A percentile compares a stretch with the other conserved stretches of the same genome.
Evolutionary conservation across 345 rosid genomes (phyloP).

Genomic region (Geranium brycei): DNA sequence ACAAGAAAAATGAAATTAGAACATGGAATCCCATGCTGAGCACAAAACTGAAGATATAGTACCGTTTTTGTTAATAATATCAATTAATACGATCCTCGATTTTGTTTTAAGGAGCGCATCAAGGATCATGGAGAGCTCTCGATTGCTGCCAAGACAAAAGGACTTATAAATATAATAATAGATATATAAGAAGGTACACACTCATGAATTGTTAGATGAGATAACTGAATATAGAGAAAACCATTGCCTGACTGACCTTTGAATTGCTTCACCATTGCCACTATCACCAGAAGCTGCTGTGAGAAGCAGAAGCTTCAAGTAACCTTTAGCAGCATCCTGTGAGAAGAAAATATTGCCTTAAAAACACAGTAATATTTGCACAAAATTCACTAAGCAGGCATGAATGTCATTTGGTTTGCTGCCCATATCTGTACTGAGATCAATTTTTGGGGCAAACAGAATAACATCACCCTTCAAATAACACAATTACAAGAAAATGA

Average conservation of each 20-base stretch:
- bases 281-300: constrained; percentile 91
- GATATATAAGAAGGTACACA: neutral
- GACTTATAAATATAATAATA: constrained; percentile 5
- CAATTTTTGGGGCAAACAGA: too few species aligned
- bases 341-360: constrained; percentile 12
- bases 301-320: constrained; percentile 87
- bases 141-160: constrained; percentile 52
- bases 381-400: neutral
- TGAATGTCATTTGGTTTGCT: neutral
- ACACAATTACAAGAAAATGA: neutral
- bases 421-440: neutral
- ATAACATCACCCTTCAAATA: neutral
- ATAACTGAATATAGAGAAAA: constrained; percentile 10
- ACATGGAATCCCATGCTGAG: too few species aligned
- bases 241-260: constrained; percentile 42
- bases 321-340: constrained; percentile 87
- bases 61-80: constrained; percentile 89
- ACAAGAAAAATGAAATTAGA: constrained; percentile 5
- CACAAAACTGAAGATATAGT: constrained; percentile 15
- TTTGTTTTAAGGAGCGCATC: constrained; percentile 94
- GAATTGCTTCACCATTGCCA: constrained; percentile 77
- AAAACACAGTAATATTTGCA: constrained; percentile 3
- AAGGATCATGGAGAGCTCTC: constrained; percentile 96
- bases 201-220: constrained; percentile 2
- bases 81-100: constrained; percentile 63